Base-by-base conservation (phyloP, 2,329 filamentous ascomycete genomes). In the Sphaceloma murrayae region DNA sequence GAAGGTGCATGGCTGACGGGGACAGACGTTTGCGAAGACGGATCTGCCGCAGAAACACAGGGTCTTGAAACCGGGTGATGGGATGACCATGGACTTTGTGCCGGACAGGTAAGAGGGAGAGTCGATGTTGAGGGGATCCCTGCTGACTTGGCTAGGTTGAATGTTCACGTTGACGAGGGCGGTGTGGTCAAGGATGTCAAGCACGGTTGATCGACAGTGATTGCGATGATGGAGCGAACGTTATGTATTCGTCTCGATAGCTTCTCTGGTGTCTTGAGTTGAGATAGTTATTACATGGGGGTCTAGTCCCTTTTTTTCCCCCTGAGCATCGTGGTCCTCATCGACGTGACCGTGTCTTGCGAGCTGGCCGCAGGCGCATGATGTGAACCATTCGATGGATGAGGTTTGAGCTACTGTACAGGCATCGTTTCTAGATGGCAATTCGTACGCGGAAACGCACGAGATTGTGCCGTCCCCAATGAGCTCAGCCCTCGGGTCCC, bases 21-120 rank as follows among this genome's bases (percentile, higher is more conserved):
- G n/a, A 22, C 22, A 71, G 68, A 71, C 67, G 0, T 72, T 72
- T 48, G 69, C 69, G 11, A 69, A 68, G 54, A 58, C 60, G 31
- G 67, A 72, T 44, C 61, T 72, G 9, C 69, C 69, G 6, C 54
- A 67, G 49, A 58, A 67, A 50, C 61, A 64, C 55, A 64, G 68
- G 39, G 58, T 72, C 4, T 49, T 72, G 30, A 61, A 66, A 58
- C 61, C 66, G 31, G 67, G 64, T 46, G 62, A 63, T 46, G 63
- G 69, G 61, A 58, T 56, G 51, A 70, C 66, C 8, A 63, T 65
- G 65, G 69, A 71, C 48, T 56, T 62, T 53, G 67, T 67, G 52
- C 67, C 67, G 6, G 65, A 71, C 18, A 55, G 68, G 59, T 64
- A 46, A 40, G 54, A 44, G 16, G n/a, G n/a, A n/a, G n/a, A n/a